Base-by-base conservation (phyloP, 805 yeast genomes). In the Candida pseudofarinosa region DNA sequence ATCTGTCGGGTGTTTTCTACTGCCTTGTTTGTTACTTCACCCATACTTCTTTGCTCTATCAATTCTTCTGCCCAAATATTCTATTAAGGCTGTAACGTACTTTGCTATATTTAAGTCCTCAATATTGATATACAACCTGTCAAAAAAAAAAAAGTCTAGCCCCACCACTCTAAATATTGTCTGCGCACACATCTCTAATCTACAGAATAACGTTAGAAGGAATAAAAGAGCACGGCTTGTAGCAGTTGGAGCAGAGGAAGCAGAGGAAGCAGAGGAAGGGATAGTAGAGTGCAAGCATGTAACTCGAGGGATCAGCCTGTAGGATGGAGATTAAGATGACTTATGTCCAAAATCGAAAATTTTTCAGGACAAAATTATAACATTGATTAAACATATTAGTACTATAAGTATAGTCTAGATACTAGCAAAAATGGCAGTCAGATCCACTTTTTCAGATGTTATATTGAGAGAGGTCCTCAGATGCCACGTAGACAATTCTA, bases 401-500 rank as follows among this genome's bases (percentile, higher is more conserved):
- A n/a, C n/a, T n/a, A n/a, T n/a, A n/a, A n/a, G n/a, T n/a, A n/a
- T n/a, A n/a, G n/a, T n/a, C n/a, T n/a, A n/a, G n/a, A n/a, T n/a
- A n/a, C n/a, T n/a, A n/a, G n/a, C n/a, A n/a, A 23, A 7, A 23
- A 23, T 7, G 28, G 28, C 28, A 23, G 28, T 23, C 10, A 6
- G 10, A 23, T 23, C 10, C 10, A 23, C 28, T 23, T 6, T 10
- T 23, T 23, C 28, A 26, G 32, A 37, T 15, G 4, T 37, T 17
- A 12, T 19, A 13, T 34, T 40, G 26, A 19, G 41, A 40, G 15
- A 42, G 18, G 26, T 43, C 45, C 32, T 46, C 47, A 18, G 54
- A 51, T 37, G 52, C 44, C 32, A 89, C 81, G 59, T 85, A 89
- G 34, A 79, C 62, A 37, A 84, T 83, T 26, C 76, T 74, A 18